Evolutionary conservation across 2,329 filamentous ascomycete genomes (phyloP), one percentile per base, ranked within the genome.

Genomic region (Ophiostoma sp.): DNA sequence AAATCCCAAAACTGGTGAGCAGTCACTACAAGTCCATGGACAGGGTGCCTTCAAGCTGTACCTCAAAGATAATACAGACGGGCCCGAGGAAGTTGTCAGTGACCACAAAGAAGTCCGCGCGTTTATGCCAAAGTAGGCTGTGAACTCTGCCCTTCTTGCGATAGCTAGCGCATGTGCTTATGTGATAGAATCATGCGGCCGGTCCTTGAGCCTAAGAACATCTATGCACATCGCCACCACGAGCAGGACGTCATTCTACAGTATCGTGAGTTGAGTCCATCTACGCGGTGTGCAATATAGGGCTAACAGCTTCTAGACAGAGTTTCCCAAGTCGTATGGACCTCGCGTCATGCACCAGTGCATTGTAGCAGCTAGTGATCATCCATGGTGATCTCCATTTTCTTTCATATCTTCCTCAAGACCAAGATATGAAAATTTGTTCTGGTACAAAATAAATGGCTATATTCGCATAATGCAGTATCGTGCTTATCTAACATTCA

Each of bases 281-380:
- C 1, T 36, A 27, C n/a, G 12, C 16, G 18, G 8, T 45, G 14
- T 8, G n/a, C n/a, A 49, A 14, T 14, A 11, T 12, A 49, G 4
- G 9, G 58, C 47, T 2, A 60, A 27, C 27, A 27, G 27, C 27
- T 27, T 4, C 6, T 45, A 69, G 73, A 74, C 74, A 11, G 76
- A 79, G 60, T 78, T 79, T 65, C 76, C 77, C 4, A 74, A 76
- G 68, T 77, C 76, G 1, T 78, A 78, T 68, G 77, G 77, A 0
- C 76, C 76, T 6, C 74, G 77, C 16, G 73, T 78, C 55, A 78
- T 79, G 77, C 77, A 79, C 71, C 77, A 78, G 69, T 78, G 77
- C 67, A 78, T 77, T 63, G 67, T 74, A 5, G 73, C 73, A 5
- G 73, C 73, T 0, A 74, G 72, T 41, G 73, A 74, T 47, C 72